These are phyloP conservation scores for Tylopilus cervinicoccineus DNA, from an alignment of 768 basidiomycete genomes.

Conservation along the genomic window DNA sequence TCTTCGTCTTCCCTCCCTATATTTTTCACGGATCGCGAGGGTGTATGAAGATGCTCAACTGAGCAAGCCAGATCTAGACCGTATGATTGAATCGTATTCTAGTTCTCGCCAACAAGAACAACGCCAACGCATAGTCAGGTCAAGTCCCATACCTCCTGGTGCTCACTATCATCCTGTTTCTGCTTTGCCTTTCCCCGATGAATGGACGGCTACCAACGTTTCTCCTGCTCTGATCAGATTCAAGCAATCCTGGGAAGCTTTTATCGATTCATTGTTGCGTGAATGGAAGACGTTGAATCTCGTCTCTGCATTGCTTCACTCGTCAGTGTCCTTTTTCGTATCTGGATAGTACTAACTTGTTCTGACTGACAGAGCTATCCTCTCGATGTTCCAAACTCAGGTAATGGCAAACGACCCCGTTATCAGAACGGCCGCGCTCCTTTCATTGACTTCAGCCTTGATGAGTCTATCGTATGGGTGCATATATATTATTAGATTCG, in stretches of 20 bases:
- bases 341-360: not conserved
- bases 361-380: constrained; percentile 47
- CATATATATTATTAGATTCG: constrained; percentile 68
- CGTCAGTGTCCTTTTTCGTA: constrained; percentile 32
- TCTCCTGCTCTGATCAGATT: constrained; percentile 65
- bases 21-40: constrained; percentile 73
- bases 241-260: constrained; percentile 62
- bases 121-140: constrained; percentile 7
- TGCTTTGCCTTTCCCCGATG: constrained; percentile 47
- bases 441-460: constrained; percentile 63
- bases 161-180: constrained; percentile 13
- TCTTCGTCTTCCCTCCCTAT: constrained; percentile 71
- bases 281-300: constrained; percentile 79
- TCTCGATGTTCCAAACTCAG: constrained; percentile 60
- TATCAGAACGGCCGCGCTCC: constrained; percentile 55
- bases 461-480: constrained; percentile 74
- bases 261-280: constrained; percentile 62
- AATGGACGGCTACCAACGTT: constrained; percentile 47
- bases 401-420: constrained; percentile 55
- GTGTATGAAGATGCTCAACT: constrained; percentile 78
- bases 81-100: constrained; percentile 41
- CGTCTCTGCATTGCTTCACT: constrained; percentile 59
- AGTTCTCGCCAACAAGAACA: constrained; percentile 12
- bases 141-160: constrained; percentile 31
- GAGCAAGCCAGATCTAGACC: constrained; percentile 64